Base-by-base conservation (phyloP, 2,329 filamentous ascomycete species). In the Zymoseptoria tritici region DNA sequence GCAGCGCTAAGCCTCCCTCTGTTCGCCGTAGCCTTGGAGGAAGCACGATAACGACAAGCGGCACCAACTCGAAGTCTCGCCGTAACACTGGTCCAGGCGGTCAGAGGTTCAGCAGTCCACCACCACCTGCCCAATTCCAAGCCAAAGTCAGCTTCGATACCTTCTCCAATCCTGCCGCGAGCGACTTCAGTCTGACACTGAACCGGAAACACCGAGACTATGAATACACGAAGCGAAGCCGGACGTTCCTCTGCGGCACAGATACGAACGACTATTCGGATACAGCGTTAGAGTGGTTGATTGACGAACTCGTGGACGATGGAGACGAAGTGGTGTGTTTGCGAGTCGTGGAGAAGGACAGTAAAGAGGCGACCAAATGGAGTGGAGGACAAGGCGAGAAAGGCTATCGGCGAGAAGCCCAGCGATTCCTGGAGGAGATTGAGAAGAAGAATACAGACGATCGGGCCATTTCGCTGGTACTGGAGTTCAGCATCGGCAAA, bases 301-400 rank as follows among this genome's bases (percentile, higher is more conserved):
- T 97, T 49, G 90, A 95, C 68, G 91, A 96, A 75, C 81, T 96
- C 58, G 90, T 96, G 49, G 91, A 96, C 68, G 92, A 96, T 70
- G 91, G 92, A 19, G 92, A 97, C 71, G 91, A 96, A 75, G 87
- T 97, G 59, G 89, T 97, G 8, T 97, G 92, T 74, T 83, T 97
- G 54, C 83, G 90, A 56, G 92, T 96, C 2, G 83, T 96, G 51
- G 91, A 96, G 71, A 92, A 90, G 71, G 89, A 93, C 64, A 83
- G 86, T 56, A 88, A 87, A 56, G 83, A 88, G 63, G 83, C 83
- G 49, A 55, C 66, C 8, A 67, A 68, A 52, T 74, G 72, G 72
- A 63, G 67, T 19, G 68, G 70, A 46, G 70, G 70, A 4, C 83
- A 79, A 59, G 84, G 86, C 61, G 70, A 73, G 62, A 69, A 67